These are phyloP conservation scores for Aspergillus niger DNA, from an alignment of 2,329 filamentous ascomycete species.

Conservation along the genomic window DNA sequence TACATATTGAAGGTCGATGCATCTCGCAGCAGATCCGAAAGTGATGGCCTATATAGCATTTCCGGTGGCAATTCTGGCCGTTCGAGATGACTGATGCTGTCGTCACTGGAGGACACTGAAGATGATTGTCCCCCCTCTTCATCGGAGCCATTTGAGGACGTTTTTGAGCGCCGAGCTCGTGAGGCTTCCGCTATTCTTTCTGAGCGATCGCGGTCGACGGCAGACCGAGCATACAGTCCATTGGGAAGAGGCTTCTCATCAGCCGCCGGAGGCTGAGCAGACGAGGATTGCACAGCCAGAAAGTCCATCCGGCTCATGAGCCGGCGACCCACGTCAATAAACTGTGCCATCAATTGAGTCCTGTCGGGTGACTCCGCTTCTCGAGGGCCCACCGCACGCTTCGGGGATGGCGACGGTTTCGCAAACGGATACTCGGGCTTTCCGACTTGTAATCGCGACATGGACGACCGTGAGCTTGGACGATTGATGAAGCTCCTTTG, in stretches of 20 bases:
- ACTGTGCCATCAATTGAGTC: constrained; percentile 42
- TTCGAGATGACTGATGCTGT: constrained; percentile 28
- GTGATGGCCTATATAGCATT: constrained; percentile 51
- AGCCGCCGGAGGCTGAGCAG: neutral
- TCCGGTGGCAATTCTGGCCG: constrained; percentile 36
- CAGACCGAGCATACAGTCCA: constrained; percentile 31
- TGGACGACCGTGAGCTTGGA: constrained; percentile 47
- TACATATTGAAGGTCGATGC: constrained; percentile 52
- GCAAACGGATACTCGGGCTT: constrained; percentile 35
- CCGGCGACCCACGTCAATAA: constrained; percentile 41
- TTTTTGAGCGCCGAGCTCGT: constrained; percentile 12
- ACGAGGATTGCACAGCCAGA: constrained; percentile 22
- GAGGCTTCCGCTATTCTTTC: constrained; percentile 30
- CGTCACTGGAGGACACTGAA: constrained; percentile 20
- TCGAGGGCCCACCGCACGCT: constrained; percentile 13
- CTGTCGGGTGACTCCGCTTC: constrained; percentile 32
- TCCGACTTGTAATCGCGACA: constrained; percentile 44
- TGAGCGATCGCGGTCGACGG: constrained; percentile 33
- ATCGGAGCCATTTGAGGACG: constrained; percentile 20
- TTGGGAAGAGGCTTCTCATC: constrained; percentile 24
- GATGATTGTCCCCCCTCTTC: constrained; percentile 25
- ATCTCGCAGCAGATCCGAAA: constrained; percentile 54
- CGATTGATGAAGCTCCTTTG: constrained; percentile 41
- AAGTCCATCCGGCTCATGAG: constrained; percentile 37
- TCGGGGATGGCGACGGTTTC: constrained; percentile 24